Evolutionary conservation across 768 basidiomycete species (phyloP).

Genomic region (Cyclocybe cylindracea): DNA sequence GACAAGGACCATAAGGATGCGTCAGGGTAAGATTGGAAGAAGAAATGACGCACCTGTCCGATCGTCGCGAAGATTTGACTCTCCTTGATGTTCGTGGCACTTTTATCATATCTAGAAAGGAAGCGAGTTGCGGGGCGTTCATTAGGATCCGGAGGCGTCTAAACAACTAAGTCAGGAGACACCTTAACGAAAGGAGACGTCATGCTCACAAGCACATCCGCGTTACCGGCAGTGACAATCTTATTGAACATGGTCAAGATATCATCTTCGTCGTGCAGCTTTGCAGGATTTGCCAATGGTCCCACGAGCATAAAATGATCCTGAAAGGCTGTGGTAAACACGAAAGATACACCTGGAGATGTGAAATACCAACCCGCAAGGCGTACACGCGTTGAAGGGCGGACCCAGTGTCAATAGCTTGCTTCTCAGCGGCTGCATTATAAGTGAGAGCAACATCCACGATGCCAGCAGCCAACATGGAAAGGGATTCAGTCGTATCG

Average conservation of each 20-base stretch:
- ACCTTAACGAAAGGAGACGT: not conserved
- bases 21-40: not conserved
- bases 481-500: conserved; percentile 54
- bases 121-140: conserved; percentile 43
- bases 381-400: conserved; percentile 40
- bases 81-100: conserved; percentile 62
- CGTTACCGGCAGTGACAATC: conserved; percentile 45
- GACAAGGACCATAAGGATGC: not conserved
- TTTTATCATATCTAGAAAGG: conserved; percentile 58
- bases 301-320: conserved; percentile 57
- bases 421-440: conserved; percentile 49
- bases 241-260: conserved; percentile 48
- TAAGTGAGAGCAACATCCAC: conserved; percentile 57
- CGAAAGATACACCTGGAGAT: not conserved
- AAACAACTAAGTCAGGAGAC: not conserved
- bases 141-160: conserved; percentile 28
- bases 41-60: conserved; percentile 39
- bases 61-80: conserved; percentile 48
- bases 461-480: conserved; percentile 37
- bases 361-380: conserved; percentile 38
- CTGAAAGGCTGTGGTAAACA: conserved; percentile 11
- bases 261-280: conserved; percentile 30
- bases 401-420: conserved; percentile 27
- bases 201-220: conserved; percentile 36
- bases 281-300: conserved; percentile 47